These are phyloP conservation scores for Xylaria sp. DNA, from an alignment of 2,329 filamentous ascomycete species.

Conservation along the genomic window DNA sequence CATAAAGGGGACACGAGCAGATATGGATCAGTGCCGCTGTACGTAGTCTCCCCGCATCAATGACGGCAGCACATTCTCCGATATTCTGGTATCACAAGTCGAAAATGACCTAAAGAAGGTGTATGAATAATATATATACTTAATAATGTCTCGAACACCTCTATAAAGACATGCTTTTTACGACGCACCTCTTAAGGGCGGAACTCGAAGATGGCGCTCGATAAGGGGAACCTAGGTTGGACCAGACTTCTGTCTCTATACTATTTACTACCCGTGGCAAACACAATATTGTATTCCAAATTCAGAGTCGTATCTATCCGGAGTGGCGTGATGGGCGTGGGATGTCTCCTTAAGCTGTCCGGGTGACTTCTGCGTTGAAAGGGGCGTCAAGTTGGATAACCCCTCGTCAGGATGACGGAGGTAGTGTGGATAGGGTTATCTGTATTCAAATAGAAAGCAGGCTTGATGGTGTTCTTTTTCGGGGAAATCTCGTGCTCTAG, in stretches of 20 bases:
- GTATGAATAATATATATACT: neutral
- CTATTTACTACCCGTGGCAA: neutral
- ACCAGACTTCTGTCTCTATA: neutral
- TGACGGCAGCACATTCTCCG: neutral
- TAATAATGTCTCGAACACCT: too few species aligned
- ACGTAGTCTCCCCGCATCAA: neutral
- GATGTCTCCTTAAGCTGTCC: neutral
- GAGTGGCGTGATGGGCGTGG: neutral
- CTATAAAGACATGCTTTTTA: neutral
- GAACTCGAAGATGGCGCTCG: neutral
- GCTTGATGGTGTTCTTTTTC: neutral
- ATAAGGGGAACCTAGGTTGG: neutral
- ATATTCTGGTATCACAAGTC: neutral
- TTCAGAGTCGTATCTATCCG: neutral
- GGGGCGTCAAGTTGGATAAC: neutral
- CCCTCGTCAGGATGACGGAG: neutral
- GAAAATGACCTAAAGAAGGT: neutral
- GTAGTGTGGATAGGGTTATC: neutral
- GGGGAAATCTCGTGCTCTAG: neutral
- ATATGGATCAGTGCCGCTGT: neutral
- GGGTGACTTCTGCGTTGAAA: slow-evolving; percentile 3
- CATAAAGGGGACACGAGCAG: neutral
- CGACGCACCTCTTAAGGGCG: too few species aligned
- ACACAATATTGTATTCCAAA: neutral
- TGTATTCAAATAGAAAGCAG: neutral